Conservation (phyloP, 2,329 filamentous ascomycete species). For the Aureobasidium sp. region DNA sequence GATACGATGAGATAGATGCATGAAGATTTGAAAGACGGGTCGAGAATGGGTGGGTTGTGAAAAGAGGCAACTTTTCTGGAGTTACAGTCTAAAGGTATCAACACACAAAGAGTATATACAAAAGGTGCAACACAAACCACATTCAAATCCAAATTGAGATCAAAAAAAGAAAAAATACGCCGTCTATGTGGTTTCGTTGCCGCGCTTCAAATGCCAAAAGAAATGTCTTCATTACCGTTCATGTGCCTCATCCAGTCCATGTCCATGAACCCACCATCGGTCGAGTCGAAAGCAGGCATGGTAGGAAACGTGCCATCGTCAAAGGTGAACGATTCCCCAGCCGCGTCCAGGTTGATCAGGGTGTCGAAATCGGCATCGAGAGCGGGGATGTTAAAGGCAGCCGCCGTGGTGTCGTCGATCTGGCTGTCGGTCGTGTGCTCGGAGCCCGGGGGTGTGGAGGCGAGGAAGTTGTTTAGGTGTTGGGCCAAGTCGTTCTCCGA, state of each 20-base stretch:
- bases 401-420: neutral
- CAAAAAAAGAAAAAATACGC: no score
- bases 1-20: no score
- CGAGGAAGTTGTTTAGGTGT: slow-evolving; percentile 41
- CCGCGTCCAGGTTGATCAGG: slow-evolving; percentile 29
- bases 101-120: neutral
- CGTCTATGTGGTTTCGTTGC: neutral
- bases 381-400: slow-evolving; percentile 17
- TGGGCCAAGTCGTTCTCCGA: slow-evolving; percentile 40
- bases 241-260: slow-evolving; percentile 30
- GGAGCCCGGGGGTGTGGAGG: slow-evolving; percentile 39
- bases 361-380: slow-evolving; percentile 30
- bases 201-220: slow-evolving; percentile 5
- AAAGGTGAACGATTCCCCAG: slow-evolving; percentile 25
- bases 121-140: neutral
- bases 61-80: no score
- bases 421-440: slow-evolving; percentile 15
- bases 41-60: no score
- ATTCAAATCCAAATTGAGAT: no score
- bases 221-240: slow-evolving; percentile 13
- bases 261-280: slow-evolving; percentile 17
- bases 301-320: slow-evolving; percentile 26
- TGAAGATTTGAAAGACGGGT: no score
- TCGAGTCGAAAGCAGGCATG: slow-evolving; percentile 16
- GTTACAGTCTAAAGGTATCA: neutral